Conservation (phyloP, 495 filamentous ascomycete genomes). For the Aspergillus olivimuriae region DNA sequence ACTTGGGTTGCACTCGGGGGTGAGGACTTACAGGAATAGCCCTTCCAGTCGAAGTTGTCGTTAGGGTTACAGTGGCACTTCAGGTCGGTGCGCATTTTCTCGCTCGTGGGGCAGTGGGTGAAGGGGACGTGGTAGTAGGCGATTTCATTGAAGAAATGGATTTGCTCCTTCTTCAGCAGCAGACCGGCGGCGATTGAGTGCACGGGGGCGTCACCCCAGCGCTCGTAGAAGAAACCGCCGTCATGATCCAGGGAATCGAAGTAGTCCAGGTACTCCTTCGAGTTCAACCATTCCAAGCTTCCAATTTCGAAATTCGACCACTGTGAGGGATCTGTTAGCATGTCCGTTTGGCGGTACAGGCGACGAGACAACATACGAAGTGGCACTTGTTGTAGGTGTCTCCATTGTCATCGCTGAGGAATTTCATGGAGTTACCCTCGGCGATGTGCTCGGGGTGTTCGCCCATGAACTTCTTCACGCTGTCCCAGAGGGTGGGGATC, state of each 20-base stretch:
- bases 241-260: conserved; percentile 74
- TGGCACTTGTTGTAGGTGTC: conserved; percentile 94
- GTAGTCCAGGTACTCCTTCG: conserved; percentile 71
- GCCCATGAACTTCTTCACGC: conserved; percentile 83
- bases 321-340: conserved; percentile 26
- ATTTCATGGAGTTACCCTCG: conserved; percentile 78
- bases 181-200: conserved; percentile 90
- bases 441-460: conserved; percentile 82
- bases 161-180: conserved; percentile 81
- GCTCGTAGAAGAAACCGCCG: conserved; percentile 89
- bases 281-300: conserved; percentile 76
- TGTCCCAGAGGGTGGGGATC: conserved; percentile 93
- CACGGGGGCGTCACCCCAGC: conserved; percentile 87
- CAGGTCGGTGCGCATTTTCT: conserved; percentile 69
- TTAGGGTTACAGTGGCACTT: conserved; percentile 92
- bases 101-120: conserved; percentile 90
- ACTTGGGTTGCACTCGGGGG: neutral
- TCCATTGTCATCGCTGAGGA: conserved; percentile 85
- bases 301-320: conserved; percentile 94
- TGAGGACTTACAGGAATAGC: conserved; percentile 74
- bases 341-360: too few species aligned
- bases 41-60: conserved; percentile 99
- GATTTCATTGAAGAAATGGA: conserved; percentile 99
- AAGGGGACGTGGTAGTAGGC: conserved; percentile 99
- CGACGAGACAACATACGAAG: conserved; percentile 57